phyloP scores from a whole-genome alignment of 2,329 filamentous ascomycete genomes.

The Aureobasidium sp. region DNA sequence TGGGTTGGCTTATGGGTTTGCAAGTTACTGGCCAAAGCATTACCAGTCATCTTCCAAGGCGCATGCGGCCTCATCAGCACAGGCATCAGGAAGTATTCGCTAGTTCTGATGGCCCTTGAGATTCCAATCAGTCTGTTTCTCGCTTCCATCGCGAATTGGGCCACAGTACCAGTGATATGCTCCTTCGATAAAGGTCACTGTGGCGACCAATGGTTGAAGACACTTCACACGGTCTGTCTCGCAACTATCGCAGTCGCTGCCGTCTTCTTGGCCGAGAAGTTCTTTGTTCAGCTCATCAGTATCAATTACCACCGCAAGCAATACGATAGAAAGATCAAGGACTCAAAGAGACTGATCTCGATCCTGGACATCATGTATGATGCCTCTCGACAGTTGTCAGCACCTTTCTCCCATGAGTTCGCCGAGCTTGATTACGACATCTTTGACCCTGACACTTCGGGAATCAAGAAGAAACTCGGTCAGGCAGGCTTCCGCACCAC shows the following conservation, averaged over 20 bases:
- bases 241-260: conserved; percentile 55
- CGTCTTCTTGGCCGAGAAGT: conserved; percentile 59
- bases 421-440: conserved; percentile 73
- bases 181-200: conserved; percentile 15
- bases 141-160: conserved; percentile 55
- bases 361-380: conserved; percentile 72
- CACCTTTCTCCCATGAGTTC: conserved; percentile 75
- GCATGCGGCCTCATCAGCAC: conserved; percentile 61
- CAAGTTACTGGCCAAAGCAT: conserved; percentile 54
- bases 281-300: conserved; percentile 62
- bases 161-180: conserved; percentile 45
- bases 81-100: conserved; percentile 62
- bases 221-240: conserved; percentile 49
- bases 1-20: conserved; percentile 61
- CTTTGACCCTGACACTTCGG: conserved; percentile 59
- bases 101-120: conserved; percentile 55
- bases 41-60: conserved; percentile 59
- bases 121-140: conserved; percentile 61
- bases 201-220: conserved; percentile 35
- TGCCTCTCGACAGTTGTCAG: conserved; percentile 69
- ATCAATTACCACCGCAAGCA: conserved; percentile 67
- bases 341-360: conserved; percentile 67
- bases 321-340: conserved; percentile 63
- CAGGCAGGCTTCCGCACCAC: conserved; percentile 55
- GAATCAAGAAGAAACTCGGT: conserved; percentile 32